These are phyloP conservation scores for Balamuthia mandrillaris DNA, from an alignment of 208 protist genomes.

Conservation along the genomic window DNA sequence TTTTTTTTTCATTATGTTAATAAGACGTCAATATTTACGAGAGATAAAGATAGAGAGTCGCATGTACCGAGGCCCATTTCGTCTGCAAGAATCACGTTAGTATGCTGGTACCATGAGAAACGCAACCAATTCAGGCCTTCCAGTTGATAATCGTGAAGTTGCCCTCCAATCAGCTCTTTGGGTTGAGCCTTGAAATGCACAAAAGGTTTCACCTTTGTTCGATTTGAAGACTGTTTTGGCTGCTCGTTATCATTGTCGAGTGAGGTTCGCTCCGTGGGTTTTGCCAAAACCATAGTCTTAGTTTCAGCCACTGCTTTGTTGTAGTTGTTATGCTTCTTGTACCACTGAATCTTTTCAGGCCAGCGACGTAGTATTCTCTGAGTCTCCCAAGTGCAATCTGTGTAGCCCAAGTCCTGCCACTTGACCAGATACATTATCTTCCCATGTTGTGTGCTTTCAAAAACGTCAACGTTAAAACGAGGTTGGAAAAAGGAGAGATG, in stretches of 20 bases:
- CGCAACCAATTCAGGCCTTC: conserved; percentile 82
- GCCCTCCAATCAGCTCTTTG: too few relatives aligned
- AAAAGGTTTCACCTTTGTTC: too few relatives aligned
- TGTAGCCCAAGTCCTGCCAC: conserved; percentile 38
- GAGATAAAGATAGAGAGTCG: conserved; percentile 26
- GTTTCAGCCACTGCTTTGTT: not conserved
- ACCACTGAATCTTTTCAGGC: not conserved
- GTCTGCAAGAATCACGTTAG: conserved; percentile 81
- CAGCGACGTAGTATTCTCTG: conserved; percentile 1
- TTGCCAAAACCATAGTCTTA: not conserved
- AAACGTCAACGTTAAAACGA: not conserved
- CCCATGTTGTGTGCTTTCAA: not conserved
- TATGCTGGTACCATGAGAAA: conserved; percentile 61
- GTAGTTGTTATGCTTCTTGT: not conserved
- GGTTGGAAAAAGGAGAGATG: not conserved
- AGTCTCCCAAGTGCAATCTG: conserved; percentile 27
- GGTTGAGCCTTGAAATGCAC: too few relatives aligned
- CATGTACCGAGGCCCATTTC: conserved; percentile 86
- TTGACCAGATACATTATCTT: conserved; percentile 31
- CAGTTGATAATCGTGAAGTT: conserved; percentile 79
- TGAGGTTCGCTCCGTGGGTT: too few relatives aligned
- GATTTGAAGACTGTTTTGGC: too few relatives aligned
- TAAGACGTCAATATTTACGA: too few relatives aligned
- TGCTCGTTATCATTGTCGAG: too few relatives aligned
- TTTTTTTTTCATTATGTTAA: too few relatives aligned